Evolutionary conservation across 1,139 yeast genomes (phyloP), one percentile per base, ranked within the genome.

Genomic region (Lodderomyces theae): DNA sequence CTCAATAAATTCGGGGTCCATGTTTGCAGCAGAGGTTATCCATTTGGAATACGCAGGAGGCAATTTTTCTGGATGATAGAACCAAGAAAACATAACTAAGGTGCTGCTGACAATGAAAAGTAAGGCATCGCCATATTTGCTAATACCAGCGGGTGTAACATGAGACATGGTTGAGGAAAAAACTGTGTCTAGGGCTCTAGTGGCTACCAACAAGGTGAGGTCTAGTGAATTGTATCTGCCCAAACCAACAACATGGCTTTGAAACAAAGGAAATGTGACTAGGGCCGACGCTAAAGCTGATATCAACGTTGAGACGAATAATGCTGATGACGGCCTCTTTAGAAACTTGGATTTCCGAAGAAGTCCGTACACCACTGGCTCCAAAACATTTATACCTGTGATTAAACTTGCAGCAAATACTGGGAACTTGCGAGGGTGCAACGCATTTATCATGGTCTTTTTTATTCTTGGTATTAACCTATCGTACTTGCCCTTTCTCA

Each of bases 1-100:
- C 19, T 51, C 52, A 11, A 62, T 44, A 10, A 66, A 41, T 36
- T 63, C 70, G 18, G 51, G 51, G 45, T 66, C 72, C 72, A 66
- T 65, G 43, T 61, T 61, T 7, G 72, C 72, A 15, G 72, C 72
- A n/a, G 66, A 58, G 4, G 72, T 65, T 44, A 66, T 65, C 72
- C 72, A 66, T 40, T 60, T 58, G 23, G 62, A 50, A 43, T 66
- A 66, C n/a, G 66, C 60, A 1, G 70, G 69, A 12, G 71, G 71
- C 19, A 66, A 51, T 15, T 51, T 48, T 6, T 57, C 50, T 2
- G 69, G 69, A 34, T 53, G 40, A 44, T 46, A 65, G 46, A 66
- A 65, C 72, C 72, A 66, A 22, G 64, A 49, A 44, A 51, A 64
- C 72, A 66, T 66, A 34, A 66, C 64, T 16, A 58, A 53, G 10